Evolutionary conservation across 1,284 basidiomycete genomes (phyloP).

Genomic region (Polyporus tsugae): DNA sequence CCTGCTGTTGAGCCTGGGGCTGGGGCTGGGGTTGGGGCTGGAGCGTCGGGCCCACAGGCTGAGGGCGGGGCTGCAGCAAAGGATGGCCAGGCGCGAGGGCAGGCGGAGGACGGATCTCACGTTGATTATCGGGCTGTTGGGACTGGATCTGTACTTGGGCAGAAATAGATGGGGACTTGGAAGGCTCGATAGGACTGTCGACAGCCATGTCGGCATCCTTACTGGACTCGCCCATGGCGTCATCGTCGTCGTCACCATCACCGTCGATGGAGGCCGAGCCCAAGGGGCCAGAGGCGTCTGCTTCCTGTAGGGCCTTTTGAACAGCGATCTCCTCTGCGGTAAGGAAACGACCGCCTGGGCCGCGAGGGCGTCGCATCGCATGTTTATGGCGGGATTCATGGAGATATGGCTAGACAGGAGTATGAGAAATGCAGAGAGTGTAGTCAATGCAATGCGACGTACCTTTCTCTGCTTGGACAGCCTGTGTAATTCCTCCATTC

Average conservation of each 20-base stretch:
- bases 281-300: slow-evolving; percentile 39
- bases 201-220: slow-evolving; percentile 39
- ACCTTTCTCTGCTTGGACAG: slow-evolving; percentile 93
- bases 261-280: slow-evolving; percentile 41
- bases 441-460: slow-evolving; percentile 29
- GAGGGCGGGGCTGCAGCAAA: slow-evolving; percentile 32
- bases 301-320: slow-evolving; percentile 58
- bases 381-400: slow-evolving; percentile 98
- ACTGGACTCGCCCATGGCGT: slow-evolving; percentile 35
- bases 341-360: slow-evolving; percentile 96
- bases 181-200: slow-evolving; percentile 35
- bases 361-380: slow-evolving; percentile 95
- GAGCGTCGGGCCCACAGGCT: slow-evolving; percentile 11
- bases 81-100: slow-evolving; percentile 26
- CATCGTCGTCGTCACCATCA: slow-evolving; percentile 49
- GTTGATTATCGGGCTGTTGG: slow-evolving; percentile 30
- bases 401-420: slow-evolving; percentile 81
- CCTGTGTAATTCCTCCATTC: slow-evolving; percentile 91
- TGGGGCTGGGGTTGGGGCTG: slow-evolving; percentile 24
- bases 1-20: slow-evolving; percentile 27
- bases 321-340: slow-evolving; percentile 94
- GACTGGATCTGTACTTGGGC: slow-evolving; percentile 13
- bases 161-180: slow-evolving; percentile 20
- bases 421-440: slow-evolving; percentile 14
- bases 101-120: slow-evolving; percentile 26